Evolutionary conservation across 495 filamentous ascomycete species (phyloP), one percentile per base, ranked within the genome.

Genomic region (Xylaria cubensis): DNA sequence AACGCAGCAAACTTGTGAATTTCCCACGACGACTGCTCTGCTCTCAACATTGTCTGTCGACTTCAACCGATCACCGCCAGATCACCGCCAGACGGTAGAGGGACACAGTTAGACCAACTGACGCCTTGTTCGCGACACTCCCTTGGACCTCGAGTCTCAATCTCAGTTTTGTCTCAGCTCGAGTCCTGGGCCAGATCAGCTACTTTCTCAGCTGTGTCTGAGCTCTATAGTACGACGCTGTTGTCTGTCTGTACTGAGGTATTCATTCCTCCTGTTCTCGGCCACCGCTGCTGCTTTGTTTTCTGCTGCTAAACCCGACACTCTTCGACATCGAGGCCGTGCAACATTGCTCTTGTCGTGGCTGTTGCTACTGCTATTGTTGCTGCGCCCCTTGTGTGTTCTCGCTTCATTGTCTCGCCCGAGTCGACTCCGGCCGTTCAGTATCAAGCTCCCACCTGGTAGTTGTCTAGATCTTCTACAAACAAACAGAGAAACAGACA

Each of bases 1-100:
- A 72, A 21, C 64, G 32, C 64, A 39, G 41, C 70, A 58, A 65
- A 65, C 62, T 65, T 72, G 58, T 58, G 46, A 72, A 67, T 42
- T 53, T 55, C 70, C 67, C 29, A 71, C 59, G 39, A 73, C 59
- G 64, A 34, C 51, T 46, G 48, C 39, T n/a, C n/a, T n/a, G n/a
- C n/a, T n/a, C n/a, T 48, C 24, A 19, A 19, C 56, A 61, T n/a
- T 17, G 24, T 59, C 29, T 17, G 24, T 59, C 29, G 55, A 58
- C 29, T 8, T 29, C 51, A 29, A 56, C 12, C 21, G 24, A 26
- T 8, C 26, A 29, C 26, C 26, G 26, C 26, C 36, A 6, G 36
- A 39, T 39, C 51, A 56, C 51, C 21, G 7, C 51, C 51, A 12
- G 9, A 42, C 10, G 39, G 39, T 13, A 42, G 9, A 42, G 39